Percentiles rank a stretch among this genome's conserved stretches.
Evolutionary conservation across 2,329 filamentous ascomycete genomes (phyloP).

Genomic region (Colletotrichum graminicola): DNA sequence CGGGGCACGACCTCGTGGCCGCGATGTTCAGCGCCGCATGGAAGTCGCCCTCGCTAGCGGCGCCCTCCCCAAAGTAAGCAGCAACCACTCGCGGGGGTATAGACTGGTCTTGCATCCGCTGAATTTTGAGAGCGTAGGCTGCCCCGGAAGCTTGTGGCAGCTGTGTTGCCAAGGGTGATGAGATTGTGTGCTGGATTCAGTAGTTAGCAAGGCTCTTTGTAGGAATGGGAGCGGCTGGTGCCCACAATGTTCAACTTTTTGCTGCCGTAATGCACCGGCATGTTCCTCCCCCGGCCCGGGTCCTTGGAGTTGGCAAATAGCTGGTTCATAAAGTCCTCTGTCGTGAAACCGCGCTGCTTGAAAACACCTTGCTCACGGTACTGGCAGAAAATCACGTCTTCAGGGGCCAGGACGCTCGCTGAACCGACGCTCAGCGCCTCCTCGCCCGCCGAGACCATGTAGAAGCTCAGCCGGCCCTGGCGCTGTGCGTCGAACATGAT

Average conservation of each 20-base stretch:
- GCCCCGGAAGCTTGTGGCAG: conserved; percentile 90
- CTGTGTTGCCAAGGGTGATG: conserved; percentile 87
- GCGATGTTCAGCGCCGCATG: conserved; percentile 93
- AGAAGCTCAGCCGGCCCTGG: conserved; percentile 94
- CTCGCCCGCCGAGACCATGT: conserved; percentile 96
- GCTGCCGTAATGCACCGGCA: conserved; percentile 97
- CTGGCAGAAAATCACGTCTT: conserved; percentile 93
- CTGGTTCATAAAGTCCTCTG: conserved; percentile 95
- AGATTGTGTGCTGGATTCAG: conserved; percentile 76
- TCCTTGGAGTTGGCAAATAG: conserved; percentile 91
- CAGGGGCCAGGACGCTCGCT: conserved; percentile 83
- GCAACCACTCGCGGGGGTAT: conserved; percentile 76
- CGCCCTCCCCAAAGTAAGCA: conserved; percentile 92
- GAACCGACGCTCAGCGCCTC: conserved; percentile 94
- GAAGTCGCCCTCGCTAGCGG: conserved; percentile 91
- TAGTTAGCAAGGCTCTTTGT: neutral
- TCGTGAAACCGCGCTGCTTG: conserved; percentile 86
- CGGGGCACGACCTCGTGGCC: conserved; percentile 87
- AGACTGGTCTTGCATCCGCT: conserved; percentile 78
- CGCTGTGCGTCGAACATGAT: conserved; percentile 99
- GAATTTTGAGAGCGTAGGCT: conserved; percentile 88
- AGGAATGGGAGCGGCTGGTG: conserved; percentile 37
- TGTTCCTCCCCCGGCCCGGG: conserved; percentile 85
- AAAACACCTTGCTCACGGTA: conserved; percentile 96
- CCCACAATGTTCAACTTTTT: conserved; percentile 84